These are phyloP conservation scores for Citrus sinensis DNA, from an alignment of 345 rosid species.

Conservation along the genomic window DVS_A1.0 CM039162.1:28085501-28086000, in stretches of 20 bases:
- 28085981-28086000: slow-evolving; percentile 96
- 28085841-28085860: background rate
- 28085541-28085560: background rate
- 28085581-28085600: background rate
- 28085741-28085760: background rate
- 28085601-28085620: background rate
- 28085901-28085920: slow-evolving; percentile 79
- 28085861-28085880: slow-evolving; percentile 12
- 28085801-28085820: background rate
- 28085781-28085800: background rate
- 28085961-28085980: slow-evolving; percentile 82
- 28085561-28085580: background rate
- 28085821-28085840: slow-evolving; percentile 14
- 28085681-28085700: background rate
- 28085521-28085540: background rate
- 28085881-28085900: slow-evolving; percentile 79
- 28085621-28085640: background rate
- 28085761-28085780: background rate
- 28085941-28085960: slow-evolving; percentile 80
- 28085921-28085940: slow-evolving; percentile 85
- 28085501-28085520: background rate
- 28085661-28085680: background rate
- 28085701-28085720: background rate
- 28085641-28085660: background rate
- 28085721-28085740: background rate